Evolutionary conservation across 2,329 filamentous ascomycete genomes (phyloP).

Genomic region (Cladosporium sp.): DNA sequence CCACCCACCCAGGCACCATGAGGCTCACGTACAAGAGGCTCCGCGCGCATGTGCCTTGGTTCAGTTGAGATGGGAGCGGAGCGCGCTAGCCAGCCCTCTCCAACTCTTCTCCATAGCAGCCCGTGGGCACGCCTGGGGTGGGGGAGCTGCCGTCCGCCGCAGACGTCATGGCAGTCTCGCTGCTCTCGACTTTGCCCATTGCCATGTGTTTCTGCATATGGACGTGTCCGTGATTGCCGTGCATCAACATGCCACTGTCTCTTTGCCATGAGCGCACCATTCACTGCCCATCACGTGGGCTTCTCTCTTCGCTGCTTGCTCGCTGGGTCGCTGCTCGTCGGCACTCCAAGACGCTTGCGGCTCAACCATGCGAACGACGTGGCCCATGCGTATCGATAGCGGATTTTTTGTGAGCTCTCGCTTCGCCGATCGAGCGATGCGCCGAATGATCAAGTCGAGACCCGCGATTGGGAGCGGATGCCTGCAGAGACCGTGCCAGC

Average conservation of each 20-base stretch:
- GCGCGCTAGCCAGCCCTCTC: conserved; percentile 10
- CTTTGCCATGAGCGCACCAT: neutral
- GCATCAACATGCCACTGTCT: neutral
- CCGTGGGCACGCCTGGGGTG: neutral
- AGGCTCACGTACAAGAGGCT: neutral
- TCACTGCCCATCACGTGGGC: neutral
- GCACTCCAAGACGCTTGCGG: conserved; percentile 11
- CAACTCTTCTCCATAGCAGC: neutral
- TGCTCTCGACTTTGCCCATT: neutral
- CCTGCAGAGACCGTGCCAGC: conserved; percentile 6
- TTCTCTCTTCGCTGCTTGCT: neutral
- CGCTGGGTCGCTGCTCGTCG: neutral
- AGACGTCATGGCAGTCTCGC: conserved; percentile 2
- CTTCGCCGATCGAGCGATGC: conserved; percentile 9
- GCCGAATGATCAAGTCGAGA: neutral
- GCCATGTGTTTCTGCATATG: neutral
- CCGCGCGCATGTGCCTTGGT: neutral
- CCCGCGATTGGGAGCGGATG: neutral
- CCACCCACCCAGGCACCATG: neutral
- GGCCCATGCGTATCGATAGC: conserved; percentile 12
- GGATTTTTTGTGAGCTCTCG: conserved; percentile 11
- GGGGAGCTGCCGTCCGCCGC: neutral
- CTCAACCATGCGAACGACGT: conserved; percentile 5
- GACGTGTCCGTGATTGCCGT: neutral
- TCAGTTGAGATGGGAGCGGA: neutral